Percentiles rank a stretch among this genome's conserved stretches.
Conservation (phyloP, 768 basidiomycete species). For the Hygrophoropsis aurantiaca region DNA sequence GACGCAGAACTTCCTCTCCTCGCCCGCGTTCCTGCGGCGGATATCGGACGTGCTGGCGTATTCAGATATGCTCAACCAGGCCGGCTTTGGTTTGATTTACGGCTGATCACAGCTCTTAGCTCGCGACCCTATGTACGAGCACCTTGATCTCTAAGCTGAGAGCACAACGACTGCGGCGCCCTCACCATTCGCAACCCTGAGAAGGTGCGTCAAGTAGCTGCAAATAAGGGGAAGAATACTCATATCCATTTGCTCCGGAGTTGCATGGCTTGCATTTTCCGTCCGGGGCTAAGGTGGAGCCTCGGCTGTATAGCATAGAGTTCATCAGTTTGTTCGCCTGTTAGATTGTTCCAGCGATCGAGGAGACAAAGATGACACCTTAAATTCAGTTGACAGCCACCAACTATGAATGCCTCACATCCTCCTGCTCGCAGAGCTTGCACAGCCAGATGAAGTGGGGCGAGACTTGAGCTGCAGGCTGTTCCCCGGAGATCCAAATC, state of each 20-base stretch:
- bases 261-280: conserved; percentile 48
- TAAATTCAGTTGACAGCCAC: conserved; percentile 42
- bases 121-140: too few relatives aligned
- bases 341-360: too few relatives aligned
- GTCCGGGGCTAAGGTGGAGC: conserved; percentile 37
- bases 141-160: too few relatives aligned
- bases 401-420: conserved; percentile 48
- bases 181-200: conserved; percentile 39
- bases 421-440: conserved; percentile 44
- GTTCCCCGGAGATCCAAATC: conserved; percentile 47
- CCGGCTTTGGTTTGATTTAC: too few relatives aligned
- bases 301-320: conserved; percentile 38
- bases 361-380: conserved; percentile 25
- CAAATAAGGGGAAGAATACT: neutral
- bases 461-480: conserved; percentile 49
- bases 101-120: too few relatives aligned
- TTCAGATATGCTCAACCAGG: too few relatives aligned
- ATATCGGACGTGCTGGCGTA: too few relatives aligned
- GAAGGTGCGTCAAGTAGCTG: neutral
- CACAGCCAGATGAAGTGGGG: conserved; percentile 49
- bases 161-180: conserved; percentile 39
- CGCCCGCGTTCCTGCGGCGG: too few relatives aligned
- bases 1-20: too few relatives aligned
- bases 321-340: conserved; percentile 37
- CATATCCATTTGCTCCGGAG: conserved; percentile 41